These are phyloP conservation scores for Zymoseptoria tritici DNA, from an alignment of 2,329 filamentous ascomycete species.

Conservation along the genomic window DNA sequence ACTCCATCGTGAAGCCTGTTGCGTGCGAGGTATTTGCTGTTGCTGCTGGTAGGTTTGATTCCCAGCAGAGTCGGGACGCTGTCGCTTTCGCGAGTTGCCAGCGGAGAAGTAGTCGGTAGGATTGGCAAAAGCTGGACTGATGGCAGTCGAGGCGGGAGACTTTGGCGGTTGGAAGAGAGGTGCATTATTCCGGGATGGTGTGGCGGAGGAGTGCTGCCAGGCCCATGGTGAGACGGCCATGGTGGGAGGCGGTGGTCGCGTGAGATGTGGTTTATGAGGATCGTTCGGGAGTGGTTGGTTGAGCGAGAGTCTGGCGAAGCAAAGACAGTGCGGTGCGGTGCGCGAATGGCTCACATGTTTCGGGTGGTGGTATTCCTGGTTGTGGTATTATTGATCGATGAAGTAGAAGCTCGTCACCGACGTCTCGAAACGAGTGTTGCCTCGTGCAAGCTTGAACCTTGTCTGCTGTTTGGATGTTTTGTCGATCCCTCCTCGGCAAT, in stretches of 20 bases:
- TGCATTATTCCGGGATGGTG: constrained; percentile 11
- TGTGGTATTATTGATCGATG: background rate
- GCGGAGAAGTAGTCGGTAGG: constrained; percentile 25
- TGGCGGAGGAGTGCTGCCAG: constrained; percentile 7
- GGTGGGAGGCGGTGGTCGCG: background rate
- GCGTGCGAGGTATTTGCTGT: constrained; percentile 4
- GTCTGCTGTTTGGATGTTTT: background rate
- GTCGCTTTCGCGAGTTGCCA: constrained; percentile 24
- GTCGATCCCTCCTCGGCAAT: background rate
- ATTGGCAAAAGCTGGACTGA: constrained; percentile 18
- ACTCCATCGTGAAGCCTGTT: constrained; percentile 5
- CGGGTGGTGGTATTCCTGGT: background rate
- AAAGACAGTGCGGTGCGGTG: background rate
- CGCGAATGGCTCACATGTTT: background rate
- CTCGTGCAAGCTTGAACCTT: background rate
- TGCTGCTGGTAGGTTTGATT: constrained; percentile 3
- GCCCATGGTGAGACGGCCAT: constrained; percentile 19
- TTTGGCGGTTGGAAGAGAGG: constrained; percentile 39
- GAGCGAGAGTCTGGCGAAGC: background rate
- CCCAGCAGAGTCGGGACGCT: constrained; percentile 23
- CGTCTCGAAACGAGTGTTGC: background rate
- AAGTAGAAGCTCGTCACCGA: background rate
- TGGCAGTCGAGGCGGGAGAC: constrained; percentile 31
- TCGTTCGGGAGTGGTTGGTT: background rate
- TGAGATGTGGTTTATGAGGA: background rate